A percentile compares a stretch with the other conserved stretches of the same genome.
phyloP scores from a whole-genome alignment of 139 green algal species.

The Chlorella sp. region DNA sequence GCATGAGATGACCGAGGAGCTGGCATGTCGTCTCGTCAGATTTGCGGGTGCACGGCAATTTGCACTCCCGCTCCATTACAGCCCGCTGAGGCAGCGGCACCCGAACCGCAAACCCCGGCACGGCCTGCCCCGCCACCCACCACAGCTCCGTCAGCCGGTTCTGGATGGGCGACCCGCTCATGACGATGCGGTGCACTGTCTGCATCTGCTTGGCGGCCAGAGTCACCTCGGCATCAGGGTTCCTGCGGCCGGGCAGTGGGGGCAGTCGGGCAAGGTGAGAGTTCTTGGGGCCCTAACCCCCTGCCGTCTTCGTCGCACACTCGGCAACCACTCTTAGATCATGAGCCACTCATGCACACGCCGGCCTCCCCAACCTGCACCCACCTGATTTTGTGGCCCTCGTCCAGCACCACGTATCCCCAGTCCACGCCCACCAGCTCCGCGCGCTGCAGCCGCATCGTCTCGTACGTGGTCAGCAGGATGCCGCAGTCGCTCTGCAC shows the following conservation, averaged over 20 bases:
- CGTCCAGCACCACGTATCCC: conserved; percentile 94
- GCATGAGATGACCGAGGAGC: neutral
- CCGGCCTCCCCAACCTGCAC: neutral
- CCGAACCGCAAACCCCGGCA: neutral
- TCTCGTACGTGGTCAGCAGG: conserved; percentile 94
- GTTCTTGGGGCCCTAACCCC: too few relatives aligned
- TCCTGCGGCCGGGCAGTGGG: conserved; percentile 42
- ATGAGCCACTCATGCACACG: neutral
- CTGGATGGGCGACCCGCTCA: conserved; percentile 96
- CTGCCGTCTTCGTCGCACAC: neutral
- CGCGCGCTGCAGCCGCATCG: conserved; percentile 76
- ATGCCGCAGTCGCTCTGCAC: conserved; percentile 55
- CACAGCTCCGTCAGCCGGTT: conserved; percentile 97
- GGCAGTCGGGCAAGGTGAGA: neutral
- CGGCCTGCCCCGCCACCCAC: conserved; percentile 38
- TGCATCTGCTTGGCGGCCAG: conserved; percentile 64
- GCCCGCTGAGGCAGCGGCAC: neutral
- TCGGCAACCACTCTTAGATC: neutral
- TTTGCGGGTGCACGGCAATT: too few relatives aligned
- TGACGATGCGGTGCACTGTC: conserved; percentile 87
- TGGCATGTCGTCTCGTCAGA: too few relatives aligned
- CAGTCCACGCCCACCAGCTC: conserved; percentile 84
- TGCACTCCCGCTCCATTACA: too few relatives aligned
- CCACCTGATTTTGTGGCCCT: conserved; percentile 94
- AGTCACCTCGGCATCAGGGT: conserved; percentile 92